These are phyloP conservation scores for Suhomyces tanzawaensis DNA, from an alignment of 805 yeast genomes.

Conservation along the genomic window DNA sequence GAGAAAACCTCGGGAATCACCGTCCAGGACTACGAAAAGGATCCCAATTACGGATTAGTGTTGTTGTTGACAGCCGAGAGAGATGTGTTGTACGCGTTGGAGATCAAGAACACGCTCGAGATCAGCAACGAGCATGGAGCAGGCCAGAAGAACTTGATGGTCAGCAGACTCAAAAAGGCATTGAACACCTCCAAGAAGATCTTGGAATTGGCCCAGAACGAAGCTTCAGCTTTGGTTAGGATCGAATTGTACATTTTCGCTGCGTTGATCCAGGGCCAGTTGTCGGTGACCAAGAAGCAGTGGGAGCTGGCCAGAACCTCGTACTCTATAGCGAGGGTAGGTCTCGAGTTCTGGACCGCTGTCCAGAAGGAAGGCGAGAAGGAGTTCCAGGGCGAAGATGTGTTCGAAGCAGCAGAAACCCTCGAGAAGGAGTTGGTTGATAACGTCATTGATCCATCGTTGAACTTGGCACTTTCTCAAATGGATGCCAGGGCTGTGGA, in stretches of 20 bases:
- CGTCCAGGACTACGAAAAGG: constrained; percentile 47
- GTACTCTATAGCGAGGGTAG: constrained; percentile 60
- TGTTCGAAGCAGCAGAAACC: constrained; percentile 1
- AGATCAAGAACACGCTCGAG: constrained; percentile 54
- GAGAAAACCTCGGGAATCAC: constrained; percentile 47
- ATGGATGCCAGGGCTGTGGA: constrained; percentile 13
- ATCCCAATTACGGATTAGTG: constrained; percentile 55
- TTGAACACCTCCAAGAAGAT: constrained; percentile 44
- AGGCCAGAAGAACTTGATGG: constrained; percentile 46
- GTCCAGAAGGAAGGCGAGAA: constrained; percentile 5
- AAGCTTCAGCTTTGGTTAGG: constrained; percentile 20
- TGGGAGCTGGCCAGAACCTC: constrained; percentile 54
- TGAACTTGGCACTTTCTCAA: constrained; percentile 53
- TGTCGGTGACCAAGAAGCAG: constrained; percentile 49
- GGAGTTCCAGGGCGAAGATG: constrained; percentile 16
- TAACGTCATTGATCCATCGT: constrained; percentile 62
- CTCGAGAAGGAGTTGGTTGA: constrained; percentile 53
- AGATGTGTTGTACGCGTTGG: constrained; percentile 67
- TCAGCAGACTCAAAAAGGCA: constrained; percentile 69
- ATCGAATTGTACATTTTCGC: constrained; percentile 36
- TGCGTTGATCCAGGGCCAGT: constrained; percentile 53
- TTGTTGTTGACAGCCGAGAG: constrained; percentile 74
- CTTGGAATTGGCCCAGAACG: constrained; percentile 38
- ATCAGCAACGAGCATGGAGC: constrained; percentile 47
- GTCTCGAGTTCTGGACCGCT: constrained; percentile 48